phyloP scores from a whole-genome alignment of 2,329 filamentous ascomycete genomes.

The Furcasterigmium sp. region DNA sequence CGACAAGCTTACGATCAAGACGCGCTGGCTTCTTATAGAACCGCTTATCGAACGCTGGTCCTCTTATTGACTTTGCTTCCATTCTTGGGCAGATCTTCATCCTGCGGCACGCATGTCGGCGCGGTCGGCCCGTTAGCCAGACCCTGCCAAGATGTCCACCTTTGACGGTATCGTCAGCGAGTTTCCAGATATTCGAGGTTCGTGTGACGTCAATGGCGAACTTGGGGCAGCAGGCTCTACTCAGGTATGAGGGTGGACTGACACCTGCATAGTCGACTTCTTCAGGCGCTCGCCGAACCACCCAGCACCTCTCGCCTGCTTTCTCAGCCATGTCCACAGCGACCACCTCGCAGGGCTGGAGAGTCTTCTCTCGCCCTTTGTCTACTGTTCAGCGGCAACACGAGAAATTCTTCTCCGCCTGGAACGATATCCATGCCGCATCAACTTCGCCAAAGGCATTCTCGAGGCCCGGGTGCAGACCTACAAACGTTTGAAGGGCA shows the following conservation, averaged over 20 bases:
- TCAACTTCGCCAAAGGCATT: constrained; percentile 76
- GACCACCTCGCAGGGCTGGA: constrained; percentile 84
- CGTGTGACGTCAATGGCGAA: constrained; percentile 13
- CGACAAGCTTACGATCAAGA: too few relatives aligned
- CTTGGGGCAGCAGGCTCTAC: neutral
- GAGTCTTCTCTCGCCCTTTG: constrained; percentile 68
- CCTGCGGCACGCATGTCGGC: neutral
- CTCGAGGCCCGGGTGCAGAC: constrained; percentile 69
- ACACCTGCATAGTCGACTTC: constrained; percentile 61
- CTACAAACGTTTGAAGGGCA: constrained; percentile 68
- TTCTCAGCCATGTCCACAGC: constrained; percentile 88
- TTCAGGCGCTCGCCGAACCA: constrained; percentile 57
- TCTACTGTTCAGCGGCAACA: constrained; percentile 86
- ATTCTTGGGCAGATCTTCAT: too few relatives aligned
- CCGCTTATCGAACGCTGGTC: too few relatives aligned
- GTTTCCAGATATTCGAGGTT: constrained; percentile 72
- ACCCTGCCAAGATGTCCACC: constrained; percentile 58
- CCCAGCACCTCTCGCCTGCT: constrained; percentile 70
- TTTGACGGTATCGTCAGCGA: constrained; percentile 69
- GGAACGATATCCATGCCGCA: constrained; percentile 71
- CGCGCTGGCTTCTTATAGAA: too few relatives aligned
- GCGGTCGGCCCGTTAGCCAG: too few relatives aligned
- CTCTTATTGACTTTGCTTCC: too few relatives aligned
- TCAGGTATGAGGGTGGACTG: neutral
- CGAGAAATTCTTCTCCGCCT: constrained; percentile 74